Conservation (phyloP, 495 filamentous ascomycete species). For the Cenococcum geophilum region DNA sequence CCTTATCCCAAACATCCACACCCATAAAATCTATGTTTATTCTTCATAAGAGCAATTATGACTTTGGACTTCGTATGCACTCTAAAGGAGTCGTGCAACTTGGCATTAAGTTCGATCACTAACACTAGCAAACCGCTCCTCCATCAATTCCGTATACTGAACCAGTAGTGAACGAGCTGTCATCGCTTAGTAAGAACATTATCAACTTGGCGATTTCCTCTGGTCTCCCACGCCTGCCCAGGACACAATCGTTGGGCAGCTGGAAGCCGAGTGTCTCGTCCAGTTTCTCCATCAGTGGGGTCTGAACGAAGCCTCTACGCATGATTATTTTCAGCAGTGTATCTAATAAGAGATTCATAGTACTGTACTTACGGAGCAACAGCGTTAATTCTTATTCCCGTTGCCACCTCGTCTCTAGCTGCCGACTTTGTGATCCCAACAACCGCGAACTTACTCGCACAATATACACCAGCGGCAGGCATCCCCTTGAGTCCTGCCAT, state of each 20-base stretch:
- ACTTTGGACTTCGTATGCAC: no score
- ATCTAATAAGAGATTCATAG: not conserved
- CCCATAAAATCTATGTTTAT: no score
- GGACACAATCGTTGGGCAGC: constrained; percentile 18
- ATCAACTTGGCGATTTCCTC: constrained; percentile 24
- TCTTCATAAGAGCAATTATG: no score
- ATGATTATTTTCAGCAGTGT: not conserved
- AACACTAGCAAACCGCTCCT: constrained; percentile 9
- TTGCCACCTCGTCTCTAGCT: constrained; percentile 26
- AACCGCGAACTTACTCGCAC: constrained; percentile 49
- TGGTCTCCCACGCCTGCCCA: constrained; percentile 11
- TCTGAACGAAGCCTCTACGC: constrained; percentile 49
- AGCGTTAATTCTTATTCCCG: constrained; percentile 16
- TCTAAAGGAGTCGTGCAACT: no score
- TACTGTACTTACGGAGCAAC: constrained; percentile 25
- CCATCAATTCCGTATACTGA: constrained; percentile 24
- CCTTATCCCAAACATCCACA: no score
- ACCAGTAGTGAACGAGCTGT: constrained; percentile 20
- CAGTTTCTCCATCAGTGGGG: constrained; percentile 43
- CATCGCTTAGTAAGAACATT: constrained; percentile 18
- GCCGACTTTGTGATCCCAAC: constrained; percentile 54
- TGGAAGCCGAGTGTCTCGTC: constrained; percentile 32
- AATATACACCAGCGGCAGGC: constrained; percentile 47
- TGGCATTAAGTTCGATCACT: not conserved
- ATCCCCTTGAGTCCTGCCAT: constrained; percentile 50